Percentiles rank a stretch among this genome's conserved stretches.
These are phyloP conservation scores for Panus rudis DNA, from an alignment of 768 basidiomycete genomes.

Conservation along the genomic window DNA sequence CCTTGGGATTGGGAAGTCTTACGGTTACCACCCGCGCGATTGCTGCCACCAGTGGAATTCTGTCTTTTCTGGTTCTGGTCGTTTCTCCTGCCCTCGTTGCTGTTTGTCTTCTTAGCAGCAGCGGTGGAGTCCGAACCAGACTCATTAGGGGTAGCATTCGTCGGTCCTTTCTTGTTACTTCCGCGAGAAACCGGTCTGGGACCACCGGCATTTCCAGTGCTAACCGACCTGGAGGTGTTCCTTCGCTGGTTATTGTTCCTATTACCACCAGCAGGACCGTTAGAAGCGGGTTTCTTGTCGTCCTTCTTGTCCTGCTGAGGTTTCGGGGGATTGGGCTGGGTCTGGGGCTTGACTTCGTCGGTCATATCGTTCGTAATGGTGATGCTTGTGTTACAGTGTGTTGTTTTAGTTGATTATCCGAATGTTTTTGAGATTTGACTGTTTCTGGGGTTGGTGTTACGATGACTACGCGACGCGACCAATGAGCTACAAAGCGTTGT, in stretches of 20 bases:
- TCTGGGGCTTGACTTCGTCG: constrained; percentile 64
- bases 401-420: constrained; percentile 24
- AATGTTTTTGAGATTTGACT: constrained; percentile 42
- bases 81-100: constrained; percentile 48
- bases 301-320: constrained; percentile 51
- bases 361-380: constrained; percentile 82
- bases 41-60: constrained; percentile 14
- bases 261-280: constrained; percentile 17
- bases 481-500: constrained; percentile 5
- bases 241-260: constrained; percentile 53
- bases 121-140: constrained; percentile 76
- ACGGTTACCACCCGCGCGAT: constrained; percentile 39
- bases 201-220: constrained; percentile 34
- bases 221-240: constrained; percentile 42
- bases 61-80: constrained; percentile 41
- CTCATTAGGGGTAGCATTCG: constrained; percentile 38
- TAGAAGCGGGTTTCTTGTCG: constrained; percentile 56
- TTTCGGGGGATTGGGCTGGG: constrained; percentile 30
- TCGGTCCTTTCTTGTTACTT: constrained; percentile 44
- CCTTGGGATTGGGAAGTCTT: constrained; percentile 55
- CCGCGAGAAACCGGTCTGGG: constrained; percentile 58
- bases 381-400: constrained; percentile 13
- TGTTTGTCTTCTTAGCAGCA: constrained; percentile 49
- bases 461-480: constrained; percentile 13
- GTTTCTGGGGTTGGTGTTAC: constrained; percentile 26